These are phyloP conservation scores for Trichophaea hybrida DNA, from an alignment of 2,329 filamentous ascomycete species.

Conservation along the genomic window DNA sequence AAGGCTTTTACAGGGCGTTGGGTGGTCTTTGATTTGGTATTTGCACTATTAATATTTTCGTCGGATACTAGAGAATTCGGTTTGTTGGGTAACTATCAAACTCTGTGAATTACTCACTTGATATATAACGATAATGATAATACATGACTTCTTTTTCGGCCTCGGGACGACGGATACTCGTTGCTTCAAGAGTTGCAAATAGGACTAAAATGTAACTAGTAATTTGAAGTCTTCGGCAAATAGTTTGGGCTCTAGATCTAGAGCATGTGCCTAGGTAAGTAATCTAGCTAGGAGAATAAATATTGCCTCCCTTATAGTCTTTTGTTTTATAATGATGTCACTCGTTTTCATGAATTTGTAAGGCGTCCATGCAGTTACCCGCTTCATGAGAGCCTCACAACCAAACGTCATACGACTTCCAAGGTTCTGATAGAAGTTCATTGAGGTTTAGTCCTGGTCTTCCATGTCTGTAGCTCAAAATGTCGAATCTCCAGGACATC, in stretches of 20 bases:
- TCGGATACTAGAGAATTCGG: not conserved
- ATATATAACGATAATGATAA: too few relatives aligned
- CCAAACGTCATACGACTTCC: too few relatives aligned
- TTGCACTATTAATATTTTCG: not conserved
- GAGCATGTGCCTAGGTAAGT: too few relatives aligned
- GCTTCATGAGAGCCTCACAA: not conserved
- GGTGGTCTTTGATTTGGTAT: not conserved
- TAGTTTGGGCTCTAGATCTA: too few relatives aligned
- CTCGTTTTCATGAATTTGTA: not conserved
- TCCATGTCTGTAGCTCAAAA: not conserved
- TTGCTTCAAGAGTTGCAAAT: not conserved
- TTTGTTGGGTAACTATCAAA: not conserved
- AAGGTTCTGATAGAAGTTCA: too few relatives aligned
- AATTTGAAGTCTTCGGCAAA: too few relatives aligned
- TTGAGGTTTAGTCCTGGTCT: not conserved
- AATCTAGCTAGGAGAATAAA: too few relatives aligned
- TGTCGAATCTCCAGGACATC: not conserved
- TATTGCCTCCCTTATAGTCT: too few relatives aligned
- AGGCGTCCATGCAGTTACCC: not conserved
- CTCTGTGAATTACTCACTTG: not conserved
- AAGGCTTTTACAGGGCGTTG: conserved; percentile 2
- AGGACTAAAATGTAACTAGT: not conserved
- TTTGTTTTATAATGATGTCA: too few relatives aligned
- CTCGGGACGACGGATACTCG: not conserved
- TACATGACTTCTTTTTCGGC: not conserved